These are phyloP conservation scores for Neonothopanus nambi DNA, from an alignment of 1,284 basidiomycete genomes.

Conservation along the genomic window DNA sequence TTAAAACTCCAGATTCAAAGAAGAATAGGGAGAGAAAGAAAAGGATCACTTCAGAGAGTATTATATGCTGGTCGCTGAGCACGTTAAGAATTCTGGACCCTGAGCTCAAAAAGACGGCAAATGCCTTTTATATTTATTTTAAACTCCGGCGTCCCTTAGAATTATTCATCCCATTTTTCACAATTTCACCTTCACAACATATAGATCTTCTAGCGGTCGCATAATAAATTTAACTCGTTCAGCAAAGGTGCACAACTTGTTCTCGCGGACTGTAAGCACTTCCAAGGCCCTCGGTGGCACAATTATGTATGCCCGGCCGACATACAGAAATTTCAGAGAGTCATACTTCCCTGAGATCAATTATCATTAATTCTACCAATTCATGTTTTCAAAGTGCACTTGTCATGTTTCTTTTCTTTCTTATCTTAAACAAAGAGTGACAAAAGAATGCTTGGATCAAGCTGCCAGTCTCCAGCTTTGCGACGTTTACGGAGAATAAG, in stretches of 20 bases:
- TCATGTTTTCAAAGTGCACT: too few relatives aligned
- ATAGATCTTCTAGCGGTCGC: neutral
- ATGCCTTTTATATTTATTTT: conserved; percentile 47
- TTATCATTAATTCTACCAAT: too few relatives aligned
- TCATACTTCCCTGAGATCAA: too few relatives aligned
- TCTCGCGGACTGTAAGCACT: too few relatives aligned
- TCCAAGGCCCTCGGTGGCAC: too few relatives aligned
- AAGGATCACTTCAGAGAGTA: conserved; percentile 33
- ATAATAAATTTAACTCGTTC: neutral
- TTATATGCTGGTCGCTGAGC: conserved; percentile 42
- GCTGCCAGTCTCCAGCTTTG: too few relatives aligned
- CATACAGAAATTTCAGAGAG: too few relatives aligned
- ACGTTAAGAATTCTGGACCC: conserved; percentile 43
- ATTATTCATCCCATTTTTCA: conserved; percentile 11
- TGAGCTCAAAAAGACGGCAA: conserved; percentile 46
- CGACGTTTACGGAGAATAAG: too few relatives aligned
- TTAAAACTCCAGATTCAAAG: conserved; percentile 46
- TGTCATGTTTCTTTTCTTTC: too few relatives aligned
- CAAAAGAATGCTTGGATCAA: too few relatives aligned
- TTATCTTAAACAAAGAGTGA: too few relatives aligned
- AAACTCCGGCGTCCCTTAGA: conserved; percentile 36
- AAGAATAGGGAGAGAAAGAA: conserved; percentile 41
- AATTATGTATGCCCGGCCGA: too few relatives aligned
- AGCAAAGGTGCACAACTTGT: neutral
- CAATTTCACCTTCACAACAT: conserved; percentile 17